A percentile compares a stretch with the other conserved stretches of the same genome.
phyloP scores from a whole-genome alignment of 2,329 filamentous ascomycete species.

The Cladosporium phlei region DNA sequence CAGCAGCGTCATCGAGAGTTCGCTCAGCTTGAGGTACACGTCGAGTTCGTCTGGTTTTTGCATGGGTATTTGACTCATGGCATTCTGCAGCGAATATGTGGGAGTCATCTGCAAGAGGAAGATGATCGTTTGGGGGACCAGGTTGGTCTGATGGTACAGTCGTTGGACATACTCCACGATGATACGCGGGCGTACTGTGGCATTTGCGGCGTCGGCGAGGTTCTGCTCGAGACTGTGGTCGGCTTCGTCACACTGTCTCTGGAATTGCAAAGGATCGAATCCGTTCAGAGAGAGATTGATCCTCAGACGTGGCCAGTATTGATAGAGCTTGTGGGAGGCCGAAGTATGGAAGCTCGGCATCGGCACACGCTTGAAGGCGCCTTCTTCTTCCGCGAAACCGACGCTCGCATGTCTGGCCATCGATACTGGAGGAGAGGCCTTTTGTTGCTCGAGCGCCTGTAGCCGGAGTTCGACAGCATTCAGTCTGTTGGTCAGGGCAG shows the following conservation, averaged over 20 bases:
- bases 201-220: constrained; percentile 8
- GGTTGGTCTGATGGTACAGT: constrained; percentile 13
- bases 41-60: constrained; percentile 2
- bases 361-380: constrained; percentile 11
- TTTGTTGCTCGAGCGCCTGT: constrained; percentile 7
- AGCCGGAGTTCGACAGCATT: constrained; percentile 7
- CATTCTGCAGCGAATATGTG: constrained; percentile 7
- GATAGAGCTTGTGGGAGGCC: constrained; percentile 10
- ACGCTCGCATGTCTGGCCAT: constrained; percentile 7
- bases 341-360: constrained; percentile 12
- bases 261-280: constrained; percentile 13
- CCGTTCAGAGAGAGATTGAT: constrained; percentile 11
- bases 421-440: neutral
- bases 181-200: constrained; percentile 6
- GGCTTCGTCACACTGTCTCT: constrained; percentile 12
- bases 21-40: constrained; percentile 12
- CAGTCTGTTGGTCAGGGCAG: constrained; percentile 1
- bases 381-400: constrained; percentile 3
- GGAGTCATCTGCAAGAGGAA: constrained; percentile 13
- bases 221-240: constrained; percentile 8
- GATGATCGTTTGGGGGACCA: constrained; percentile 13
- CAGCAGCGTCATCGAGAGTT: constrained; percentile 2
- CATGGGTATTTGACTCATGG: constrained; percentile 4
- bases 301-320: constrained; percentile 12
- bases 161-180: constrained; percentile 12